A percentile compares a stretch with the other conserved stretches of the same genome.
Conservation (phyloP, 2,329 filamentous ascomycete species). For the Dichotomopilus funicola region DNA sequence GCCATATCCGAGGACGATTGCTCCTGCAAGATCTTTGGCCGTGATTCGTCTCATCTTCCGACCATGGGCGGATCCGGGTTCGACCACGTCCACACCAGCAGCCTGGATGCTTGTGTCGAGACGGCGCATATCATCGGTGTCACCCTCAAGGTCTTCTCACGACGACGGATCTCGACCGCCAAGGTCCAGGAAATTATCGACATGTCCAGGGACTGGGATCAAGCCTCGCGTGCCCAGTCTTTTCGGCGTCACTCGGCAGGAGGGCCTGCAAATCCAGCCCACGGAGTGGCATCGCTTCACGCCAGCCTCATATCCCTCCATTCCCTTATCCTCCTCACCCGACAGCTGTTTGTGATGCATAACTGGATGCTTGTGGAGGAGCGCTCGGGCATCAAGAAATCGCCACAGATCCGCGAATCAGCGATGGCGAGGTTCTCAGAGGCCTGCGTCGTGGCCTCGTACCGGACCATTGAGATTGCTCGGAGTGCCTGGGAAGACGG, state of each 20-base stretch:
- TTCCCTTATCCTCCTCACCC: constrained; percentile 55
- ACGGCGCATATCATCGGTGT: constrained; percentile 52
- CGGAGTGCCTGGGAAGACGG: constrained; percentile 38
- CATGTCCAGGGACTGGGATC: constrained; percentile 46
- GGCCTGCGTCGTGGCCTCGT: constrained; percentile 45
- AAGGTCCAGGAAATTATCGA: constrained; percentile 52
- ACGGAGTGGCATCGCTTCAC: constrained; percentile 55
- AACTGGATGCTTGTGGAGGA: constrained; percentile 38
- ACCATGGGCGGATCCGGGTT: constrained; percentile 9
- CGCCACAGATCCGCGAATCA: constrained; percentile 26
- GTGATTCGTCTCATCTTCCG: constrained; percentile 34
- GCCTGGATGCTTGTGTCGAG: constrained; percentile 50
- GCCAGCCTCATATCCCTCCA: constrained; percentile 57
- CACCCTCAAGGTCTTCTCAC: constrained; percentile 55
- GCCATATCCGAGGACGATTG: constrained; percentile 58
- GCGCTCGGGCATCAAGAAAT: constrained; percentile 25
- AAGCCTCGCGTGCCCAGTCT: constrained; percentile 39
- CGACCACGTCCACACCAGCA: constrained; percentile 24
- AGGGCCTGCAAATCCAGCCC: constrained; percentile 35
- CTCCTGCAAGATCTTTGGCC: constrained; percentile 33
- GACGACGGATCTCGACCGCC: constrained; percentile 50
- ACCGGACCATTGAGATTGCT: constrained; percentile 43
- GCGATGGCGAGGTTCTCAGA: constrained; percentile 42
- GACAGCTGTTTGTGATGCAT: constrained; percentile 57
- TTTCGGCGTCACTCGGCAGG: constrained; percentile 44